phyloP scores from a whole-genome alignment of 768 basidiomycete genomes.

The Tephrocybe rancida region DNA sequence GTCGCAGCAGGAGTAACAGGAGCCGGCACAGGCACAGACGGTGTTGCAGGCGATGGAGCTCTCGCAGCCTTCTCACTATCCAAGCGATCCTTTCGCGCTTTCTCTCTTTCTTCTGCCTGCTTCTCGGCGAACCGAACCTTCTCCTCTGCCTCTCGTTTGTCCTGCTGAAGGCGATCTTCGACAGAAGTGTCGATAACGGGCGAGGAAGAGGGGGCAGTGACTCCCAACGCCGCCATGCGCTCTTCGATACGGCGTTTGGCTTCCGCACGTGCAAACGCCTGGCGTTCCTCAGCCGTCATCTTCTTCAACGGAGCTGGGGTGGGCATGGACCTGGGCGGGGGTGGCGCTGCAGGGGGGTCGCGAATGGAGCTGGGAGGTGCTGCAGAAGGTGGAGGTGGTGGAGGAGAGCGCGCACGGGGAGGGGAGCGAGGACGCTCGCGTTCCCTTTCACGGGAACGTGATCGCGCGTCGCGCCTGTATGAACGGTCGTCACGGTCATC shows the following conservation, averaged over 20 bases:
- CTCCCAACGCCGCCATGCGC: conserved; percentile 83
- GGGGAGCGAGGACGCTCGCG: conserved; percentile 40
- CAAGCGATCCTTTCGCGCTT: conserved; percentile 68
- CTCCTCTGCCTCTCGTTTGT: conserved; percentile 91
- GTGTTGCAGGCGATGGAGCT: conserved; percentile 35
- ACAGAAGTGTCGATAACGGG: conserved; percentile 73
- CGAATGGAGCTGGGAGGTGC: conserved; percentile 37
- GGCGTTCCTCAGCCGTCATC: conserved; percentile 86
- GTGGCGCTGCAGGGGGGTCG: conserved; percentile 54
- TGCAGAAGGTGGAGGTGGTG: conserved; percentile 56
- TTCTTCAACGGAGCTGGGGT: conserved; percentile 68
- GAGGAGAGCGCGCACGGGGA: conserved; percentile 49
- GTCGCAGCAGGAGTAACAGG: conserved; percentile 36
- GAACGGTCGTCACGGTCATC: conserved; percentile 42
- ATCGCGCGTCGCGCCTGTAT: conserved; percentile 30
- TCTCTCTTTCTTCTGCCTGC: conserved; percentile 80
- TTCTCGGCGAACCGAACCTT: conserved; percentile 77
- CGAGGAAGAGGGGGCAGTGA: conserved; percentile 52
- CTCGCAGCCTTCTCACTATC: conserved; percentile 71
- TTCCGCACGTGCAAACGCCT: conserved; percentile 75
- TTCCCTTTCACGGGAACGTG: conserved; percentile 32
- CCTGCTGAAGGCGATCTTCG: conserved; percentile 81
- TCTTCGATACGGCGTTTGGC: conserved; percentile 83
- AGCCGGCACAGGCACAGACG: conserved; percentile 25
- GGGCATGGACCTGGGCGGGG: conserved; percentile 42